A percentile compares a stretch with the other conserved stretches of the same genome.
These are phyloP conservation scores for Zea luxurians DNA, from an alignment of 176 grass and related monocot genomes.

Conservation along the genomic window DNA sequence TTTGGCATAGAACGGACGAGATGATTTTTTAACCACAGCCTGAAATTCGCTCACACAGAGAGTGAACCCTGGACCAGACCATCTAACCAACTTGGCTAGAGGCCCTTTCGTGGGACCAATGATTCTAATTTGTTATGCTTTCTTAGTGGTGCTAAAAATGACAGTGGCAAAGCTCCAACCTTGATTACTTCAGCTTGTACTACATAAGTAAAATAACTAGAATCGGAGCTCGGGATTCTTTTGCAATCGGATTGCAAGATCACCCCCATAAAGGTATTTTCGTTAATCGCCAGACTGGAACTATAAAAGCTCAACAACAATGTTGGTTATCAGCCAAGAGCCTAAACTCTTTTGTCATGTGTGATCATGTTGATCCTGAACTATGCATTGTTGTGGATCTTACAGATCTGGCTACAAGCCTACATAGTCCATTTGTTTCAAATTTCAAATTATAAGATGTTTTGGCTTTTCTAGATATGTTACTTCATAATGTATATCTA, in stretches of 20 bases:
- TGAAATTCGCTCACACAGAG: no score
- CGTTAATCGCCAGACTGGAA: not conserved
- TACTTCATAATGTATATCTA: no score
- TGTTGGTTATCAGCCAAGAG: not conserved
- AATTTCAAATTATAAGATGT: no score
- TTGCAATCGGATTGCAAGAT: constrained; percentile 7
- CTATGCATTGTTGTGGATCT: constrained; percentile 8
- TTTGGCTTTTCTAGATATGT: no score
- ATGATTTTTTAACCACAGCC: no score
- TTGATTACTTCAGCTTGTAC: not conserved
- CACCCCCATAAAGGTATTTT: not conserved
- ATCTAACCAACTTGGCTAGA: no score
- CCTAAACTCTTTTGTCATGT: not conserved
- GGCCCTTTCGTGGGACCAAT: not conserved
- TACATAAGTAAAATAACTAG: not conserved
- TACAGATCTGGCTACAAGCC: not conserved
- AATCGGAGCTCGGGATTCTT: not conserved
- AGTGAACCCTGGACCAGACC: no score
- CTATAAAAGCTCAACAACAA: not conserved
- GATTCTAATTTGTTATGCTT: not conserved
- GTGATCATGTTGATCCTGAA: not conserved
- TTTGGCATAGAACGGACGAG: no score
- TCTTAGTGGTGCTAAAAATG: constrained; percentile 1
- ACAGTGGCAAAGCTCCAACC: not conserved
- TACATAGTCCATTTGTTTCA: not conserved